phyloP scores from a whole-genome alignment of 345 rosid genomes.

The Gossypium herbaceum region DNA sequence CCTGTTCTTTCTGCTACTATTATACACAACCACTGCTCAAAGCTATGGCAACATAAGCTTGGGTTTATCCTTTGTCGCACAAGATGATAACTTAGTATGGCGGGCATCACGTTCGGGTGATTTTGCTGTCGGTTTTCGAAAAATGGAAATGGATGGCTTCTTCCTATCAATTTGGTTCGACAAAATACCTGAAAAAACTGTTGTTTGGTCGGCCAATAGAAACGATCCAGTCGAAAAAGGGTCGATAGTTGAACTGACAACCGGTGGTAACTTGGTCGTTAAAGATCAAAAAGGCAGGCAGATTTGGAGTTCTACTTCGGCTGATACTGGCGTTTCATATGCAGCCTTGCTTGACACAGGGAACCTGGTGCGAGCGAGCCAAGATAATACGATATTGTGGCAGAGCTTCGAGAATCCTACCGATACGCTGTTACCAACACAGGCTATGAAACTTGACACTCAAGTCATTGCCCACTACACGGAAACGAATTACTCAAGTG shows the following conservation, averaged over 20 bases:
- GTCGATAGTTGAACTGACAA: slow-evolving; percentile 36
- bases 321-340: slow-evolving; percentile 24
- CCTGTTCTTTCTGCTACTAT: background rate
- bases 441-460: slow-evolving; percentile 20
- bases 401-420: slow-evolving; percentile 47
- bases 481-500: slow-evolving; percentile 28
- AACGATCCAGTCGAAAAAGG: slow-evolving; percentile 27
- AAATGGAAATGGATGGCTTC: slow-evolving; percentile 18
- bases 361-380: slow-evolving; percentile 37
- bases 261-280: slow-evolving; percentile 35
- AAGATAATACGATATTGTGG: slow-evolving; percentile 33
- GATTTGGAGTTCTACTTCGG: slow-evolving; percentile 27
- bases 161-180: slow-evolving; percentile 40
- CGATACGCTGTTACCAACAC: slow-evolving; percentile 50
- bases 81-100: slow-evolving; percentile 24
- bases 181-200: slow-evolving; percentile 38
- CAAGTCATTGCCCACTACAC: slow-evolving; percentile 28
- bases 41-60: slow-evolving; percentile 16
- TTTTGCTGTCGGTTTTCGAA: slow-evolving; percentile 47
- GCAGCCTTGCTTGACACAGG: slow-evolving; percentile 52
- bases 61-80: slow-evolving; percentile 32
- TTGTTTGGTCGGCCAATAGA: slow-evolving; percentile 48
- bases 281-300: slow-evolving; percentile 23
- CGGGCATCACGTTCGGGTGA: slow-evolving; percentile 39
- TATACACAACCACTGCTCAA: slow-evolving; percentile 19